Percentiles rank a stretch among this genome's conserved stretches.
Evolutionary conservation across 768 basidiomycete species (phyloP).

Genomic region (Boletus coccyginus): DNA sequence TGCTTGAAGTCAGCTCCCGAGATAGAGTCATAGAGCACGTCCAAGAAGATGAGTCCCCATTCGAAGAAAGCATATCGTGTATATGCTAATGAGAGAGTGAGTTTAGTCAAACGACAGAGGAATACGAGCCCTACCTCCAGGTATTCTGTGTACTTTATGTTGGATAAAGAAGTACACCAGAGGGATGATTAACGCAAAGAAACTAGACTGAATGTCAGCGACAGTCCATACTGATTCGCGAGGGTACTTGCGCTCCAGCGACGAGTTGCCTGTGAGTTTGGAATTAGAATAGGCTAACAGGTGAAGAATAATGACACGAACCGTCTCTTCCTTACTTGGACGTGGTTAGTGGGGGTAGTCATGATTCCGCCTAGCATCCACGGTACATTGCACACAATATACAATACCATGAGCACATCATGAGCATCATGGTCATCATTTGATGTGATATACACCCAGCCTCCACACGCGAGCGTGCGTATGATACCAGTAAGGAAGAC

Average conservation of each 20-base stretch:
- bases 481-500: conserved; percentile 63
- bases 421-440: conserved; percentile 80
- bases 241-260: conserved; percentile 41
- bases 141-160: conserved; percentile 76
- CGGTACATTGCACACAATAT: conserved; percentile 80
- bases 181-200: conserved; percentile 67
- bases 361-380: conserved; percentile 81
- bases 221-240: background rate
- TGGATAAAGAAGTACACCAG: conserved; percentile 83
- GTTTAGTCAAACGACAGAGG: background rate
- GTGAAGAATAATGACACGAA: conserved; percentile 26
- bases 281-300: background rate
- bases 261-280: conserved; percentile 44
- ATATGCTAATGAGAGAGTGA: conserved; percentile 55
- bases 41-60: conserved; percentile 77
- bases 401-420: conserved; percentile 85
- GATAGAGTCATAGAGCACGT: conserved; percentile 72
- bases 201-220: conserved; percentile 41
- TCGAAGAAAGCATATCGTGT: conserved; percentile 85
- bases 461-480: conserved; percentile 79
- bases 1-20: conserved; percentile 56
- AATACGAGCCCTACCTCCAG: conserved; percentile 58
- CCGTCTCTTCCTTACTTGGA: conserved; percentile 50
- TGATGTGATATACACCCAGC: conserved; percentile 91
- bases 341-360: conserved; percentile 46